These are phyloP conservation scores for Suhomyces emberorum DNA, from an alignment of 805 yeast genomes.

Conservation along the genomic window DNA sequence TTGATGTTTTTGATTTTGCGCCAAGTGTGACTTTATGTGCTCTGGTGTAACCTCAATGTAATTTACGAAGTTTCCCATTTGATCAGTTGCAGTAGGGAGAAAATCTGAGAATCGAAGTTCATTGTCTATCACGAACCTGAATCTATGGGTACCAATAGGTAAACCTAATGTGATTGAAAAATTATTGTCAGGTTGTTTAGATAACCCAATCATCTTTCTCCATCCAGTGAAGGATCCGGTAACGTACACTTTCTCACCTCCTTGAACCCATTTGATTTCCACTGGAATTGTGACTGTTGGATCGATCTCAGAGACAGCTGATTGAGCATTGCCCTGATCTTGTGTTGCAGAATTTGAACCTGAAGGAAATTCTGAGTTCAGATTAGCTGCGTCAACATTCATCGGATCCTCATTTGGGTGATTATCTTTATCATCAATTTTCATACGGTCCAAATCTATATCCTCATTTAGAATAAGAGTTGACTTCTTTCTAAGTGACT, in stretches of 20 bases:
- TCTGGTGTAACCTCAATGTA: constrained; percentile 72
- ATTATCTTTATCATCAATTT: constrained; percentile 33
- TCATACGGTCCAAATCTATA: constrained; percentile 51
- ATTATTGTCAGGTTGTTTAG: constrained; percentile 49
- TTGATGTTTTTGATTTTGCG: constrained; percentile 23
- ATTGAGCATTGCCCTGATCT: background rate
- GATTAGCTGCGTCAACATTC: constrained; percentile 22
- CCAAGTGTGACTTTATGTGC: constrained; percentile 28
- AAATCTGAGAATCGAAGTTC: constrained; percentile 85
- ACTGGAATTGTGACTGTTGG: constrained; percentile 44
- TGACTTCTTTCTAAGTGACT: constrained; percentile 56
- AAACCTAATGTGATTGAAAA: constrained; percentile 70
- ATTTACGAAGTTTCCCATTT: constrained; percentile 92
- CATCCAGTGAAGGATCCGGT: constrained; percentile 98
- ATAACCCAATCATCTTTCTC: constrained; percentile 94
- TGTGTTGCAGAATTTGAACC: constrained; percentile 9
- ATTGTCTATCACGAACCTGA: constrained; percentile 90
- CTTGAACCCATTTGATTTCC: constrained; percentile 89
- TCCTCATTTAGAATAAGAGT: constrained; percentile 72
- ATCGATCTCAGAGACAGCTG: constrained; percentile 18
- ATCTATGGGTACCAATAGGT: constrained; percentile 90
- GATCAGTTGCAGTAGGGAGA: constrained; percentile 95
- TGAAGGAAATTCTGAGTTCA: no score
- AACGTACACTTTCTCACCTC: constrained; percentile 93
- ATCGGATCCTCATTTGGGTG: constrained; percentile 13